Evolutionary conservation across 2,329 filamentous ascomycete species (phyloP), one percentile per base, ranked within the genome.

Genomic region (Ceratocystis ficicola): DNA sequence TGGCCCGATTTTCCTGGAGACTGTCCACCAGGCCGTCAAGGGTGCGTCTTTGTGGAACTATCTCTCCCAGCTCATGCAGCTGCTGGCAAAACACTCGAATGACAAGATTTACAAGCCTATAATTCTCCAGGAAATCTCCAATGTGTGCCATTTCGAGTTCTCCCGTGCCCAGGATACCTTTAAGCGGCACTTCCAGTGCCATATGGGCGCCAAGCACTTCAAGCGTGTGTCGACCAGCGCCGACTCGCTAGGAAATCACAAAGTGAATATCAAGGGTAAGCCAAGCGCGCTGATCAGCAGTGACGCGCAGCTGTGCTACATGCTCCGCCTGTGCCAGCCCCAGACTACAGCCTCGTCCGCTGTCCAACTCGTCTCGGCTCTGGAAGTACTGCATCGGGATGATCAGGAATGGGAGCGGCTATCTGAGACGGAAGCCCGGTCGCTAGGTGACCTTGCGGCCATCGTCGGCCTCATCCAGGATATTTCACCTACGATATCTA

Each of bases 361-460:
- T 0, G 94, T 73, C 1, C 69, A 75, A 0, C 79, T 76, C 76
- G 71, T 80, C 25, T 71, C 74, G 64, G 77, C 77, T 63, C 69
- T 81, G 4, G 72, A 71, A 1, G 71, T 74, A 1, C 71, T 79
- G 1, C 74, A 79, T 66, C 67, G 68, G 1, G 69, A 76, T 60
- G 74, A 76, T 0, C 12, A 62, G 1, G 73, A 76, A 64, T 72
- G 73, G 60, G 73, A 77, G 8, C 71, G 70, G 5, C 65, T 81
- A 7, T 4, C 52, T 0, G 73, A 75, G 12, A 50, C 70, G 0
- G 77, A 77, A 57, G 69, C 70, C 0, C 72, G 75, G 1, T 69
- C 76, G 0, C 70, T 80, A 2, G 69, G 69, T 2, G 72, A 77
- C 5, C 60, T 80, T 4, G 73, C 74, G 15, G 70, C 75, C 46